Evolutionary conservation across 2,329 filamentous ascomycete genomes (phyloP).

Genomic region (Epichloe elymi): DNA sequence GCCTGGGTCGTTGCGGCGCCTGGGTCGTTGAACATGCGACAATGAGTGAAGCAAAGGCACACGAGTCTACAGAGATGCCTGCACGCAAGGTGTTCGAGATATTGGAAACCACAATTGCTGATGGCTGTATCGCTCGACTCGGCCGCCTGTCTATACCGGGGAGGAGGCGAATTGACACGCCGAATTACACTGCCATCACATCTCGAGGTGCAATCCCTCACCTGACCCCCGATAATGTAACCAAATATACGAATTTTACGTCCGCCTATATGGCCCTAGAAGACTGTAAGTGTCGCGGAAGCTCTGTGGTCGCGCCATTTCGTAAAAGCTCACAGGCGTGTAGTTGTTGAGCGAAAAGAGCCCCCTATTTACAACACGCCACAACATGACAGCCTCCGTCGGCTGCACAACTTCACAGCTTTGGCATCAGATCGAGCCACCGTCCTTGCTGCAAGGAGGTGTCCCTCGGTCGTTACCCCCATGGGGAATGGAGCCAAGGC

Average conservation of each 20-base stretch:
- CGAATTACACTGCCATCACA: conserved; percentile 65
- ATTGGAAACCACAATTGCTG: conserved; percentile 25
- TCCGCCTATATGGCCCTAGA: conserved; percentile 76
- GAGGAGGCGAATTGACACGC: conserved; percentile 61
- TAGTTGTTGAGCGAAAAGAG: conserved; percentile 41
- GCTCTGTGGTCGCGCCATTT: no score
- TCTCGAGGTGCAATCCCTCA: conserved; percentile 82
- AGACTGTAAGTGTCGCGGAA: conserved; percentile 56
- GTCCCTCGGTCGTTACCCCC: conserved; percentile 60
- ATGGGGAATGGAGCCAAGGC: conserved; percentile 56
- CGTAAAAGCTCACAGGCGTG: not conserved
- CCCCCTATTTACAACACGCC: conserved; percentile 38
- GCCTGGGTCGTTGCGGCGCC: not conserved
- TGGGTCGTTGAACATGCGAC: not conserved
- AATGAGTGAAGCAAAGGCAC: conserved; percentile 15
- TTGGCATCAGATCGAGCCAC: conserved; percentile 52
- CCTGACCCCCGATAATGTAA: conserved; percentile 71
- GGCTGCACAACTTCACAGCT: conserved; percentile 65
- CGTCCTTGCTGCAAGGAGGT: conserved; percentile 64
- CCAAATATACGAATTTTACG: conserved; percentile 48
- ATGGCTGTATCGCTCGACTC: conserved; percentile 43
- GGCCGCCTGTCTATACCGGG: conserved; percentile 51
- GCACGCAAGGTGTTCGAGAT: conserved; percentile 29
- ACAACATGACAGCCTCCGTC: conserved; percentile 26
- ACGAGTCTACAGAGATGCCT: conserved; percentile 12